Evolutionary conservation across 345 rosid species (phyloP).

Genomic region (Garcia nutans): DNA sequence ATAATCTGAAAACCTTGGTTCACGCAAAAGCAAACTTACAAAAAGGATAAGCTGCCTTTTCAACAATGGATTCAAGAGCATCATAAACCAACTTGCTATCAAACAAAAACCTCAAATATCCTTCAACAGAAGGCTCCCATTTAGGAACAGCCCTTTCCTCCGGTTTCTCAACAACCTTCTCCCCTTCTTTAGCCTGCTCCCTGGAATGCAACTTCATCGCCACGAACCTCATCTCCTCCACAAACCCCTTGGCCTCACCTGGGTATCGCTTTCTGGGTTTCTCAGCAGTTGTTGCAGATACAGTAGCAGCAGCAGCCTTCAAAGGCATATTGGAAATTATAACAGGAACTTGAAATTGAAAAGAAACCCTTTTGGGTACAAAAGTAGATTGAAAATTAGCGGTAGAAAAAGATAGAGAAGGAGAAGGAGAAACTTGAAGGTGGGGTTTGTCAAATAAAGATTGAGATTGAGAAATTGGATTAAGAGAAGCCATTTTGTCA

Average conservation of each 20-base stretch:
- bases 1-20: not conserved
- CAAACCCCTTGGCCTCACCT: constrained; percentile 89
- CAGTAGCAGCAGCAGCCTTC: constrained; percentile 30
- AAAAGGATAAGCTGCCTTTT: constrained; percentile 56
- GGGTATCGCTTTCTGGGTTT: constrained; percentile 73
- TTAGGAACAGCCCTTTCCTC: constrained; percentile 61
- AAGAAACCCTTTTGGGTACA: constrained; percentile 24
- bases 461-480: constrained; percentile 48
- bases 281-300: constrained; percentile 65
- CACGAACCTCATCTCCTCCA: constrained; percentile 99
- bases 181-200: constrained; percentile 89
- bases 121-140: constrained; percentile 83
- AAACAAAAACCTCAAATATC: constrained; percentile 82
- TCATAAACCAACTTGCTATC: constrained; percentile 92
- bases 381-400: constrained; percentile 32
- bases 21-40: constrained; percentile 49
- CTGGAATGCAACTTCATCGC: constrained; percentile 89
- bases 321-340: constrained; percentile 36
- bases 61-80: constrained; percentile 73
- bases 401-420: constrained; percentile 5
- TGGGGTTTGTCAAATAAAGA: constrained; percentile 43
- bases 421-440: constrained; percentile 18
- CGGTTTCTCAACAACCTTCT: constrained; percentile 66
- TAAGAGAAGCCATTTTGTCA: constrained; percentile 56
- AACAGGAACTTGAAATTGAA: constrained; percentile 8